Conservation (phyloP, 768 basidiomycete species). For the Leccinum aurantiacum region DNA sequence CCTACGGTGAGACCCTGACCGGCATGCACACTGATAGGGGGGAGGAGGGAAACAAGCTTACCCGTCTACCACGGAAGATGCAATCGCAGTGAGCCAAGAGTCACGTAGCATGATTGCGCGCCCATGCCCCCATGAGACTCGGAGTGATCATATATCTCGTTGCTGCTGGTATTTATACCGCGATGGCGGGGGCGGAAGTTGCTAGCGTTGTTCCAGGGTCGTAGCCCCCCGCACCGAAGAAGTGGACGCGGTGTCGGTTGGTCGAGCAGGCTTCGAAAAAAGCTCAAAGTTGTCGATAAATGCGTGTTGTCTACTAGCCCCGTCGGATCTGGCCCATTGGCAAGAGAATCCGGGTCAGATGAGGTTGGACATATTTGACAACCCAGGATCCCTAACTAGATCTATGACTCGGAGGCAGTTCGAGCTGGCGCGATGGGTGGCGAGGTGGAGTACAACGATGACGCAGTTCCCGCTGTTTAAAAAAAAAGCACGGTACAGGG, state of each 20-base stretch:
- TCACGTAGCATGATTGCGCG: constrained; percentile 1
- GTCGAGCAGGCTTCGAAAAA: not conserved
- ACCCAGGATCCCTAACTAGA: not conserved
- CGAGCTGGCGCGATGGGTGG: not conserved
- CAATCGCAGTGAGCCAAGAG: not conserved
- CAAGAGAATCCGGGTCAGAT: not conserved
- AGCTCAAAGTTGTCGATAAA: not conserved
- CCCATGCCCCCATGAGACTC: not conserved
- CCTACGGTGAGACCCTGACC: not conserved
- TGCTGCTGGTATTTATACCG: not conserved
- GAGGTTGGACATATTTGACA: no score
- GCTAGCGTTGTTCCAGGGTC: not conserved
- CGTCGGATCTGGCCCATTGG: not conserved
- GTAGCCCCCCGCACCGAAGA: not conserved
- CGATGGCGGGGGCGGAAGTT: not conserved
- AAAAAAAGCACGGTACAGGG: not conserved
- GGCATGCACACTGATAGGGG: not conserved
- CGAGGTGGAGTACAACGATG: not conserved
- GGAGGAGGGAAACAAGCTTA: not conserved
- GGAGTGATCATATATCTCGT: not conserved
- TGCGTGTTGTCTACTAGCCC: no score
- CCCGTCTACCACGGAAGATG: constrained; percentile 11
- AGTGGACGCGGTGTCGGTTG: not conserved
- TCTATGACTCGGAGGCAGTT: not conserved
- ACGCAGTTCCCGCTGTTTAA: not conserved